A percentile compares a stretch with the other conserved stretches of the same genome.
Conservation (phyloP, 495 filamentous ascomycete species). For the Usnea hakonensis region DNA sequence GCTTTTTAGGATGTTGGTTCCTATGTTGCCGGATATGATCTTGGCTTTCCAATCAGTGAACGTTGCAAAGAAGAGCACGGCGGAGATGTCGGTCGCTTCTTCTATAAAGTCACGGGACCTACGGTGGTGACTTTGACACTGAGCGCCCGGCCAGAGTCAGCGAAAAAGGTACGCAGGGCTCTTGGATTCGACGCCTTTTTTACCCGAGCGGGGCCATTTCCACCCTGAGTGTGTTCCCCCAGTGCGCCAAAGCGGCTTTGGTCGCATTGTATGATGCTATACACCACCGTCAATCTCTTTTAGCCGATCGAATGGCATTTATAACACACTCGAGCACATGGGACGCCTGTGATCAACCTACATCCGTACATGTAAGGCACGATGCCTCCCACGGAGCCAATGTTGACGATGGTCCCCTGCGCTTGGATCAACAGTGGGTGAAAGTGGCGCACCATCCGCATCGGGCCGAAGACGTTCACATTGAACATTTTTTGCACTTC, state of each 20-base stretch:
- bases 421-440: slow-evolving; percentile 24
- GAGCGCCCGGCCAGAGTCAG: too few relatives aligned
- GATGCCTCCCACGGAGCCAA: slow-evolving; percentile 29
- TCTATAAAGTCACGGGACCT: neutral
- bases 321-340: neutral
- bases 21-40: slow-evolving; percentile 31
- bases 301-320: neutral
- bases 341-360: neutral
- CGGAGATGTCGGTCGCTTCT: neutral
- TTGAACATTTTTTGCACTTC: slow-evolving; percentile 27
- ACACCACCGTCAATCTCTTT: too few relatives aligned
- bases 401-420: slow-evolving; percentile 27
- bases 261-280: slow-evolving; percentile 30
- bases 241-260: slow-evolving; percentile 31
- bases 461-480: slow-evolving; percentile 32
- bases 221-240: slow-evolving; percentile 27
- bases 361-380: slow-evolving; percentile 30
- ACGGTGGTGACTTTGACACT: too few relatives aligned
- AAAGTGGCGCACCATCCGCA: slow-evolving; percentile 31
- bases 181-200: too few relatives aligned
- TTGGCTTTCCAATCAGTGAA: too few relatives aligned
- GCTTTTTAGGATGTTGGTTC: slow-evolving; percentile 30
- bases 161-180: too few relatives aligned
- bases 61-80: too few relatives aligned
- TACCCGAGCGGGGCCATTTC: slow-evolving; percentile 29